These are phyloP conservation scores for Copromyces sp. DNA, from an alignment of 495 filamentous ascomycete genomes.

Conservation along the genomic window DNA sequence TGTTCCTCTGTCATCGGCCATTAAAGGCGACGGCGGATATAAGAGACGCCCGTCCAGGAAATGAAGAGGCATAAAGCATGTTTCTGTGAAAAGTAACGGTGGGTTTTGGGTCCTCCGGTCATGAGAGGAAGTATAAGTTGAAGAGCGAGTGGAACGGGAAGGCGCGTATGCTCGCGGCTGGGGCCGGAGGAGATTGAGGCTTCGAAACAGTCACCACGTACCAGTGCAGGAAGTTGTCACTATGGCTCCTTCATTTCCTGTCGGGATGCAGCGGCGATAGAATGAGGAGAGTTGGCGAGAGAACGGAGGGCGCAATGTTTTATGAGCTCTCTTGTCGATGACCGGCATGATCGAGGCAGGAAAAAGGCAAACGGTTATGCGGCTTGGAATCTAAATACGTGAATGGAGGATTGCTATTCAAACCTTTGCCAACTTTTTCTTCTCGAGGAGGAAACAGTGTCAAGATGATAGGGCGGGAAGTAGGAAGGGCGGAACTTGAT, in stretches of 20 bases:
- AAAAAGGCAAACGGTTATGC: neutral
- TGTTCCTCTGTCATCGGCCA: neutral
- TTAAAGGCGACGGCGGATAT: neutral
- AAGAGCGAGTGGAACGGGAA: neutral
- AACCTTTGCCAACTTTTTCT: neutral
- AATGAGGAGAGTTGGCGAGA: neutral
- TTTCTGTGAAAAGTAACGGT: neutral
- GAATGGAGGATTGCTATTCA: neutral
- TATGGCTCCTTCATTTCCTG: neutral
- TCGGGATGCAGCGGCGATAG: neutral
- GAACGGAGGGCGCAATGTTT: neutral
- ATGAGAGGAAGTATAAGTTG: neutral
- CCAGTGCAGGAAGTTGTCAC: neutral
- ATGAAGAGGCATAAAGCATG: neutral
- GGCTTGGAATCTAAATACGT: neutral
- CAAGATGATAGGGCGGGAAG: neutral
- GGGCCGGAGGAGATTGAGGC: too few relatives aligned
- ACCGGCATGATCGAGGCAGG: neutral
- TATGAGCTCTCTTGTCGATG: neutral
- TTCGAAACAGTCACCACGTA: neutral
- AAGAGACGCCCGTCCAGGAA: neutral
- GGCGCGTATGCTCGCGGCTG: neutral
- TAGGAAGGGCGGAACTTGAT: neutral
- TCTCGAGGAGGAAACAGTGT: neutral
- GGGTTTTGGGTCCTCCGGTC: neutral